Conservation (phyloP, 192 early-diverging fungal species). For the Lobosporangium transversale region DNA sequence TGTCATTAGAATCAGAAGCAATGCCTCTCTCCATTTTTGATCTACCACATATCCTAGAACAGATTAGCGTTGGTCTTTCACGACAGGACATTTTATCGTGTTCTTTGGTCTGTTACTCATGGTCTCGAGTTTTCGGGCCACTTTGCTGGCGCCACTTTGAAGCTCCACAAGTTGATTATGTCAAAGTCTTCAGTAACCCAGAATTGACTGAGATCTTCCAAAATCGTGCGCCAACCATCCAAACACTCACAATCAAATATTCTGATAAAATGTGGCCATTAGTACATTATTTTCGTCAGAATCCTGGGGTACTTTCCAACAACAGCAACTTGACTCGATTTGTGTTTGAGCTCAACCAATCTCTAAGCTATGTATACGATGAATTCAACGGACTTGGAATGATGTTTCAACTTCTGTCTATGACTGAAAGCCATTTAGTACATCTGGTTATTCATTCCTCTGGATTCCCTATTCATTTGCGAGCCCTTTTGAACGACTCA, state of each 20-base stretch:
- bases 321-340: too few species aligned
- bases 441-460: not conserved
- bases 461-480: not conserved
- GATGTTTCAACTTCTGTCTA: not conserved
- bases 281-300: not conserved
- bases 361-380: not conserved
- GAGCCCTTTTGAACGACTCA: too few species aligned
- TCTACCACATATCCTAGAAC: conserved; percentile 4
- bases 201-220: not conserved
- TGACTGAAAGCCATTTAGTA: not conserved
- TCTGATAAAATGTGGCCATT: not conserved
- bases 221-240: conserved; percentile 5
- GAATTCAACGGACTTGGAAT: not conserved
- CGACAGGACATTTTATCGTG: not conserved
- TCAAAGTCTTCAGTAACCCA: not conserved
- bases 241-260: not conserved
- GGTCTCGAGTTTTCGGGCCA: not conserved
- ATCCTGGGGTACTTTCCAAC: not conserved
- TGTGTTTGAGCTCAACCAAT: not conserved
- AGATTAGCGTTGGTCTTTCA: not conserved
- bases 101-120: not conserved
- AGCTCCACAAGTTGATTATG: not conserved
- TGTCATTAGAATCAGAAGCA: too few species aligned
- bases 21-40: conserved; percentile 11
- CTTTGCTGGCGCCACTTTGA: conserved; percentile 11